A percentile compares a stretch with the other conserved stretches of the same genome.
These are phyloP conservation scores for Boletellus ananiceps DNA, from an alignment of 768 basidiomycete species.

Conservation along the genomic window DNA sequence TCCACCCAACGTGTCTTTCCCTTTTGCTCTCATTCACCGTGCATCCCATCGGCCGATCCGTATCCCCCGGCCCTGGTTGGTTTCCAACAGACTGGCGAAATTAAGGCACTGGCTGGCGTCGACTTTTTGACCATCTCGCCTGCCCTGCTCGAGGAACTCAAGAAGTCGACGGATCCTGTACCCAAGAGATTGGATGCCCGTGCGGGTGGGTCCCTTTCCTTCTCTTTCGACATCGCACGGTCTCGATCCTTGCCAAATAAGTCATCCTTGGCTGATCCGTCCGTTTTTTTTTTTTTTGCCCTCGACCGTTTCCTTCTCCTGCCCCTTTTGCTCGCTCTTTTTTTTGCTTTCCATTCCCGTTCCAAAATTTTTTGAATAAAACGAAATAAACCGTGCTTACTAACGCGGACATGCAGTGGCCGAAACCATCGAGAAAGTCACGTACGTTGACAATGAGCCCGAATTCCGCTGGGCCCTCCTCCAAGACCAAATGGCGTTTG, in stretches of 20 bases:
- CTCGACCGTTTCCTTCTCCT: neutral
- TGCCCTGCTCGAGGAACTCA: constrained; percentile 85
- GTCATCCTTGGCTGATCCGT: constrained; percentile 12
- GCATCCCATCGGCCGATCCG: constrained; percentile 2
- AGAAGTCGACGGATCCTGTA: constrained; percentile 69
- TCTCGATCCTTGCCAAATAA: constrained; percentile 1
- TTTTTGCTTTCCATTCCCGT: neutral
- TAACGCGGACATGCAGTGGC: constrained; percentile 37
- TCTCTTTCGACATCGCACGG: neutral
- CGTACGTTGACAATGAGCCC: constrained; percentile 87
- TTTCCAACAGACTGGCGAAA: constrained; percentile 69
- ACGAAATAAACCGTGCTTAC: too few relatives aligned
- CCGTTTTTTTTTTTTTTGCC: neutral
- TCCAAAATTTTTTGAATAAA: too few relatives aligned
- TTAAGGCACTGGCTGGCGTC: constrained; percentile 90
- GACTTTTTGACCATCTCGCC: constrained; percentile 98
- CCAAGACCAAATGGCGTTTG: constrained; percentile 96
- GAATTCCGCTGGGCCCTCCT: constrained; percentile 95
- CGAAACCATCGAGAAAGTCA: constrained; percentile 66
- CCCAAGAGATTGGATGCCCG: constrained; percentile 79
- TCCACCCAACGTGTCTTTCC: neutral
- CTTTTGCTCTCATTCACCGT: neutral
- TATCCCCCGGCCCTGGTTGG: constrained; percentile 1
- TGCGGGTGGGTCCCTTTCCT: constrained; percentile 41
- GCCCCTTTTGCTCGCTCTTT: neutral